Evolutionary conservation across 2,329 filamentous ascomycete species (phyloP), one percentile per base, ranked within the genome.

Genomic region (Botrytis tulipae): DNA sequence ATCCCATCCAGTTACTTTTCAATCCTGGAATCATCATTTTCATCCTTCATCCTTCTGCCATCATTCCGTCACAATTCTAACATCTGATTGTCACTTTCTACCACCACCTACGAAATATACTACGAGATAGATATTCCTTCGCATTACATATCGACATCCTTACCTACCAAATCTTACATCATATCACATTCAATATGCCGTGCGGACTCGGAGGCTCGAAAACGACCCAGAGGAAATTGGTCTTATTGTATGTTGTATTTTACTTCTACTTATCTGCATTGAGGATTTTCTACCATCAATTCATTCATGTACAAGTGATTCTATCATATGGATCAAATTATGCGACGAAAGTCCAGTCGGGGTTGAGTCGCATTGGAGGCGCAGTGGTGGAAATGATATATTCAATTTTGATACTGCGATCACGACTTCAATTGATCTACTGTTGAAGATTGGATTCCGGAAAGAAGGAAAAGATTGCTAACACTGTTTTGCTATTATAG

Each of bases 161-260:
- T 57, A 57, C n/a, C 51, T 32, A 18, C 51, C 60, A n/a, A n/a
- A 16, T 25, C 60, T 42, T n/a, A 42, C 35, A 40, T 62, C 59
- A 40, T 25, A n/a, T 62, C 59, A 62, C n/a, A 61, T 44, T 37
- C 74, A 78, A 68, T 42, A 81, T 81, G 80, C 77, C 77, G 74
- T 81, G 80, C 73, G 80, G 80, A 78, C 37, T 81, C 79, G 86
- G 87, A 79, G 86, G 87, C 78, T 86, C 85, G 75, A 88, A 92
- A 84, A 90, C 91, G 73, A 90, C 92, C 78, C 90, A 92, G 85
- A 87, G 91, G 81, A 93, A 93, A 86, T 87, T 93, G 84, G 91
- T 93, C 79, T 85, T 93, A 76, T 84, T 93, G 89, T 92, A 86
- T 76, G 87, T 87, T 44, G 3, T 35, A 32, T 54, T 44, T 12